A percentile compares a stretch with the other conserved stretches of the same genome.
Evolutionary conservation across 169 alveolate genomes (phyloP).

Genomic region (Plasmodium falciparum): DNA sequence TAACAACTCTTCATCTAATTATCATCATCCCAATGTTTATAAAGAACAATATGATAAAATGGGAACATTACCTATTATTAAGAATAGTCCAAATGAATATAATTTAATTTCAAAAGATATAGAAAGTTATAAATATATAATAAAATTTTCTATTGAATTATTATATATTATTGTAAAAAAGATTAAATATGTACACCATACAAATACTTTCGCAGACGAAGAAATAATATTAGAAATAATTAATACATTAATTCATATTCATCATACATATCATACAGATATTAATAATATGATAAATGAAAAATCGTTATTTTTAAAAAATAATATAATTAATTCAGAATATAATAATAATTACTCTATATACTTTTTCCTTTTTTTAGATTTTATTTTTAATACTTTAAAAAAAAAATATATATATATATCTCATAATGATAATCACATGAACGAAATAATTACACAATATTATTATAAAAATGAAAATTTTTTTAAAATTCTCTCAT

Average conservation of each 20-base stretch:
- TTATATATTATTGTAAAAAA: constrained; percentile 44
- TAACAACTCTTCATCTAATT: no score
- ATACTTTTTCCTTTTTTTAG: constrained; percentile 29
- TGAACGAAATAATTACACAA: not conserved
- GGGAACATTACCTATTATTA: not conserved
- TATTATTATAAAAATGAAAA: not conserved
- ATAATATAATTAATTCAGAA: not conserved
- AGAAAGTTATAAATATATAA: not conserved
- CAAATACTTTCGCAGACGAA: constrained; percentile 18
- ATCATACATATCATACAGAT: not conserved
- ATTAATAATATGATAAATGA: constrained; percentile 25
- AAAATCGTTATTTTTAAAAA: constrained; percentile 17
- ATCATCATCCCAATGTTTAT: no score
- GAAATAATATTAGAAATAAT: constrained; percentile 15
- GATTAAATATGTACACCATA: constrained; percentile 39
- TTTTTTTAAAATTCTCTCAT: constrained; percentile 54
- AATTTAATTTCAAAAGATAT: constrained; percentile 6
- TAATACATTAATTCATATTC: constrained; percentile 29
- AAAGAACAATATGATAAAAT: not conserved
- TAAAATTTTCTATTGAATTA: constrained; percentile 20
- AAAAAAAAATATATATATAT: constrained; percentile 12
- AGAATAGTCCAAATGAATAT: not conserved
- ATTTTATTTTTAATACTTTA: constrained; percentile 32
- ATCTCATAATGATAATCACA: no score
- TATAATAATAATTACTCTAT: not conserved